Base-by-base conservation (phyloP, 352 stramenopile genomes). In the Phytophthora multivora region DNA sequence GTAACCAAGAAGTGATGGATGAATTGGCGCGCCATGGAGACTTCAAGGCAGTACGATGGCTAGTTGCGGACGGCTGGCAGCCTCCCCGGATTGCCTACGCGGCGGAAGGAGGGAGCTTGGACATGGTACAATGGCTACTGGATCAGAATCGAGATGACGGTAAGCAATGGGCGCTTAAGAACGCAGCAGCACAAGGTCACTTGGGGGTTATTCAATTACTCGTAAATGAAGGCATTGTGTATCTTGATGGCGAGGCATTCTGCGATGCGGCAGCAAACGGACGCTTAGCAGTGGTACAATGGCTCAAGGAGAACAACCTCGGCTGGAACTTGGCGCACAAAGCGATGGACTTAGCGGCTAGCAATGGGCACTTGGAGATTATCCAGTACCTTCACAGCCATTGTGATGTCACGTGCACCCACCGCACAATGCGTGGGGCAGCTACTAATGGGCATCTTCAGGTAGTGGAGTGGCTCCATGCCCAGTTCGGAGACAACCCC, bases 281-380 rank as follows among this genome's bases (percentile, higher is more conserved):
- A 5, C 61, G 64, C 23, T 55, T 69, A 40, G 4, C 12, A 2
- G 47, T 69, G 10, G 46, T 69, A 18, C 54, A 51, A 26, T 69
- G 61, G 61, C 21, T 69, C 11, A 59, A 47, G 25, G 50, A 74
- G 19, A 62, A 70, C 16, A 74, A 67, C 19, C 60, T 68, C 3
- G 61, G 61, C 7, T 73, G 52, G 41, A 63, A 40, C n/a, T 21
- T 49, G 33, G 59, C 61, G 3, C 55, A 58, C 40, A 65, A 66
- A 23, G 61, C 67, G 1, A 60, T 77, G 19, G 55, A 65, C n/a
- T 51, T 65, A 26, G 56, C 62, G 6, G 56, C 62, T 11, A 46
- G 35, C 21, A 61, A 62, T 25, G 61, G 66, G 2, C 62, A 71
- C 35, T 43, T 75, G 23, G 51, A 65, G 12, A 39, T 69, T 38